A percentile compares a stretch with the other conserved stretches of the same genome.
phyloP scores from a whole-genome alignment of 805 yeast genomes.

The Metschnikowia peoriensis region DNA sequence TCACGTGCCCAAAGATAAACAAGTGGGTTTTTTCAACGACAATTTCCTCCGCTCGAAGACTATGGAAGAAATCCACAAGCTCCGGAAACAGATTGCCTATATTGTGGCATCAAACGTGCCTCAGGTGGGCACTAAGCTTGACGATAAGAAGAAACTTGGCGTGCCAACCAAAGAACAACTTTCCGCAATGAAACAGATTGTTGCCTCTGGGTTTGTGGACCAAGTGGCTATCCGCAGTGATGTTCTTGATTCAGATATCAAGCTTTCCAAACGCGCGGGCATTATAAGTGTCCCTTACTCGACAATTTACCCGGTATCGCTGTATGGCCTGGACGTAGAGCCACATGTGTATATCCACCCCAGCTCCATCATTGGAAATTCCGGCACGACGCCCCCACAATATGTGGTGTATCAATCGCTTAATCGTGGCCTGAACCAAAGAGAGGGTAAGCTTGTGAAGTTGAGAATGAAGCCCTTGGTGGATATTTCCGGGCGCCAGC shows the following conservation, averaged over 20 bases:
- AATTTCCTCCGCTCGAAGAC: slow-evolving; percentile 75
- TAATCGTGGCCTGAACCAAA: slow-evolving; percentile 50
- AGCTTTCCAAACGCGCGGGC: slow-evolving; percentile 54
- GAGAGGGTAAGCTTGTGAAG: slow-evolving; percentile 39
- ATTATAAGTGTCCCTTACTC: slow-evolving; percentile 64
- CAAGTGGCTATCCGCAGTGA: slow-evolving; percentile 87
- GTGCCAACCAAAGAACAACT: slow-evolving; percentile 71
- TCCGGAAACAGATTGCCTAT: slow-evolving; percentile 74
- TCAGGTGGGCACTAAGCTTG: slow-evolving; percentile 49
- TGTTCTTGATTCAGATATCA: slow-evolving; percentile 58
- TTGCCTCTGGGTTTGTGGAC: slow-evolving; percentile 90
- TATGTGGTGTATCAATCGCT: slow-evolving; percentile 73
- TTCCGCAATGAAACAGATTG: slow-evolving; percentile 82
- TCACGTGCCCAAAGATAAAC: slow-evolving; percentile 55
- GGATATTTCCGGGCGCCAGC: slow-evolving; percentile 69
- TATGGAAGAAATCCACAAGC: slow-evolving; percentile 80
- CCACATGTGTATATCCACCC: slow-evolving; percentile 80
- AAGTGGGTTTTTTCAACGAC: slow-evolving; percentile 48
- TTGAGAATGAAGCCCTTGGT: slow-evolving; percentile 74
- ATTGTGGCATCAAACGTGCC: slow-evolving; percentile 68
- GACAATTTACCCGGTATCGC: slow-evolving; percentile 49
- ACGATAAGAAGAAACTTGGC: slow-evolving; percentile 47
- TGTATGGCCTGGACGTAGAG: slow-evolving; percentile 38
- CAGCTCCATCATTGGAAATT: slow-evolving; percentile 55
- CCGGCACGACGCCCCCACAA: slow-evolving; percentile 75